A percentile compares a stretch with the other conserved stretches of the same genome.
These are phyloP conservation scores for Helotiales sp. DNA, from an alignment of 2,329 filamentous ascomycete species.

Conservation along the genomic window DNA sequence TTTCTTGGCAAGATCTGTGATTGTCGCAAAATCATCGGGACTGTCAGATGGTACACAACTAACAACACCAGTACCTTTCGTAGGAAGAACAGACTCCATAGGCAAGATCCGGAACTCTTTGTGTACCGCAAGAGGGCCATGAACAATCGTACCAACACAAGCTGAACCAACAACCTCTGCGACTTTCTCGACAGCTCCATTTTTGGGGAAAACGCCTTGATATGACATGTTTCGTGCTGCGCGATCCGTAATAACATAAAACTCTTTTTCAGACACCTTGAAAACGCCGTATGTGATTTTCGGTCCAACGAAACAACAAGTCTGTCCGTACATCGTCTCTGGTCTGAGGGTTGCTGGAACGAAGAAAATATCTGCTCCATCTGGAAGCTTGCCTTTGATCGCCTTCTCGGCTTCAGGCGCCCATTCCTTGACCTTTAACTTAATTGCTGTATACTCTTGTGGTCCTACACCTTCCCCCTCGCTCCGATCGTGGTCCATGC, in stretches of 20 bases:
- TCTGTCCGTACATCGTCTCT: slow-evolving; percentile 99
- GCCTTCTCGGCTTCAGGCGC: slow-evolving; percentile 70
- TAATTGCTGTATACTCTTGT: slow-evolving; percentile 91
- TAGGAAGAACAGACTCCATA: slow-evolving; percentile 90
- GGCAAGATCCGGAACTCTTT: slow-evolving; percentile 84
- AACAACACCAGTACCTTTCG: slow-evolving; percentile 95
- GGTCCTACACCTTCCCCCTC: slow-evolving; percentile 80
- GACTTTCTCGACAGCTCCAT: slow-evolving; percentile 73
- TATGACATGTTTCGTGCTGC: slow-evolving; percentile 94
- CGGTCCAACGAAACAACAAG: slow-evolving; percentile 91
- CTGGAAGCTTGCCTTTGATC: slow-evolving; percentile 76
- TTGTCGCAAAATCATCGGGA: slow-evolving; percentile 90
- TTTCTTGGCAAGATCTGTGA: slow-evolving; percentile 89
- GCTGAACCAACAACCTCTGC: slow-evolving; percentile 75
- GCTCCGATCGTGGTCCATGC: slow-evolving; percentile 83
- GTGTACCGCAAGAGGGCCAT: slow-evolving; percentile 86
- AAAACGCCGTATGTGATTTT: slow-evolving; percentile 88
- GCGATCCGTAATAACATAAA: slow-evolving; percentile 79
- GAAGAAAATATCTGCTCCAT: slow-evolving; percentile 79
- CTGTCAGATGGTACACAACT: slow-evolving; percentile 95
- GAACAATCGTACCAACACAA: slow-evolving; percentile 82
- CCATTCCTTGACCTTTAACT: slow-evolving; percentile 91
- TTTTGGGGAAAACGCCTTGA: slow-evolving; percentile 80
- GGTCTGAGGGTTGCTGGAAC: slow-evolving; percentile 89
- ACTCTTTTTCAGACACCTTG: slow-evolving; percentile 75